Conservation (phyloP, 805 yeast species). For the Cyberlindnera japonica region DNA sequence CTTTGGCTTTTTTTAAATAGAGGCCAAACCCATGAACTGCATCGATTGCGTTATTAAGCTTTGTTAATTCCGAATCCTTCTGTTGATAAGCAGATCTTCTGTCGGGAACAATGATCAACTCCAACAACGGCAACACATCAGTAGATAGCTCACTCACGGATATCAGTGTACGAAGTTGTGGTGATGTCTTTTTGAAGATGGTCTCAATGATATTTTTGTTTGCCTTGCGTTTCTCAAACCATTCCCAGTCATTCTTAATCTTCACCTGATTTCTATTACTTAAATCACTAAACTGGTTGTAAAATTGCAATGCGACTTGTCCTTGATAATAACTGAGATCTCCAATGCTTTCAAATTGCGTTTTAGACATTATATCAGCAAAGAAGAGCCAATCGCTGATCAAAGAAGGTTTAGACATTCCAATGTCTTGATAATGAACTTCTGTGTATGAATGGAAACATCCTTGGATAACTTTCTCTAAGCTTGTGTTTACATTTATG, state of each 20-base stretch:
- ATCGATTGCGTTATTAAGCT: slow-evolving; percentile 36
- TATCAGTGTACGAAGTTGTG: slow-evolving; percentile 15
- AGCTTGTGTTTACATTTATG: slow-evolving; percentile 44
- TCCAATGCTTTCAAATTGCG: slow-evolving; percentile 40
- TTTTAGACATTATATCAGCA: slow-evolving; percentile 53
- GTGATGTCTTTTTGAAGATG: slow-evolving; percentile 12
- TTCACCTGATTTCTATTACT: slow-evolving; percentile 35
- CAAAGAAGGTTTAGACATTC: slow-evolving; percentile 52
- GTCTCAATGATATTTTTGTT: slow-evolving; percentile 14
- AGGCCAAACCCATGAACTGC: slow-evolving; percentile 39
- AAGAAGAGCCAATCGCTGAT: slow-evolving; percentile 77
- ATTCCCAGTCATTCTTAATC: slow-evolving; percentile 30
- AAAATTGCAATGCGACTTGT: slow-evolving; percentile 57
- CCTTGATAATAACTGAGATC: slow-evolving; percentile 53
- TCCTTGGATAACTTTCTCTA: slow-evolving; percentile 66
- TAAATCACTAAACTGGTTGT: slow-evolving; percentile 60
- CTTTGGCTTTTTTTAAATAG: slow-evolving; percentile 33
- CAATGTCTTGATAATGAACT: slow-evolving; percentile 61
- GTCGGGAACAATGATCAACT: slow-evolving; percentile 29
- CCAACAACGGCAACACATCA: slow-evolving; percentile 36
- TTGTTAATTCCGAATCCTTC: slow-evolving; percentile 20
- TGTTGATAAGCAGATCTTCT: slow-evolving; percentile 19
- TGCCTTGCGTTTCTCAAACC: slow-evolving; percentile 21
- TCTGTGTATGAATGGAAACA: slow-evolving; percentile 66
- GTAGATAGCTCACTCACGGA: slow-evolving; percentile 17